A percentile compares a stretch with the other conserved stretches of the same genome.
Evolutionary conservation across 345 rosid genomes (phyloP).

Genomic region (Erysimum cheiranthoides): DNA sequence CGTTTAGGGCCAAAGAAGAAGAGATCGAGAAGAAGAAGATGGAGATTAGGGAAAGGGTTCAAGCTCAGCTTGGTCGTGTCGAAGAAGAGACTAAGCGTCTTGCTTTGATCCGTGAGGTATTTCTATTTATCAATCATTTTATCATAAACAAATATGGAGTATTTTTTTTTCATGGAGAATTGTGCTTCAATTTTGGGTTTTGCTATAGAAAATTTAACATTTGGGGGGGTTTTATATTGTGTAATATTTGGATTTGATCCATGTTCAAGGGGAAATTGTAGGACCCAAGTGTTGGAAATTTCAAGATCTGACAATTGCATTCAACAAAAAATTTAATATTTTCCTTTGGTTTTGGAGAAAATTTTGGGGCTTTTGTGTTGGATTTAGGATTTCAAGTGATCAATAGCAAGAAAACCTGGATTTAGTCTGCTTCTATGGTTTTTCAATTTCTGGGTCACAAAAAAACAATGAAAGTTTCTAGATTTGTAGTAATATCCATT

Average conservation of each 20-base stretch:
- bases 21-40: conserved; percentile 92
- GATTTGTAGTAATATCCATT: too few species aligned
- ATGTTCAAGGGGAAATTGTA: conserved; percentile 25
- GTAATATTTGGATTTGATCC: conserved; percentile 13
- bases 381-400: not conserved
- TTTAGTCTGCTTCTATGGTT: not conserved
- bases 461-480: conserved; percentile 16
- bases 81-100: conserved; percentile 86
- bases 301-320: conserved; percentile 46
- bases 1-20: conserved; percentile 93
- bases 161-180: not conserved
- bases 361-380: conserved; percentile 19
- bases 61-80: conserved; percentile 86
- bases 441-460: not conserved
- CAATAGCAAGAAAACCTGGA: conserved; percentile 11
- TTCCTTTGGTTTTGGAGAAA: conserved; percentile 1
- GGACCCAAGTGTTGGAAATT: conserved; percentile 33
- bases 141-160: too few species aligned
- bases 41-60: conserved; percentile 90
- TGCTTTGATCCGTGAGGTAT: conserved; percentile 89
- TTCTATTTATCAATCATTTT: not conserved
- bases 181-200: conserved; percentile 36
- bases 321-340: not conserved
- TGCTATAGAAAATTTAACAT: conserved; percentile 1
- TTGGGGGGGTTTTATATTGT: conserved; percentile 1